Base-by-base conservation (phyloP, 352 stramenopile genomes). In the Phytophthora crassamura region DNA sequence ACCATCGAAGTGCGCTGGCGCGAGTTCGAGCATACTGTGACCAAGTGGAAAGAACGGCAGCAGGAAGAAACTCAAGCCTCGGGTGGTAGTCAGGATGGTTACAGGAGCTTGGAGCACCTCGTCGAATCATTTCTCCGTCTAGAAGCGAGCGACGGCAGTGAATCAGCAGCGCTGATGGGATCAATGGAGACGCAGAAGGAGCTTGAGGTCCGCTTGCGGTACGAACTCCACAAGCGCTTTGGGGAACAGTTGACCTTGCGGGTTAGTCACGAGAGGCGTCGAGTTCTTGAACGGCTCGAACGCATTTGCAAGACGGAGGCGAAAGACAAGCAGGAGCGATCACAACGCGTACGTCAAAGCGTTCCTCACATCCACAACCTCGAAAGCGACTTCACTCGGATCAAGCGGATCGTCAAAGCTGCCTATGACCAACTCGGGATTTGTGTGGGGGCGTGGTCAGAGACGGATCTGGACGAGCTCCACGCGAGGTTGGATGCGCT, bases 141-240 rank as follows among this genome's bases (percentile, higher is more conserved):
- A 36, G 50, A 64, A 38, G 12, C 28, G 51, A 34, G 6, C 16
- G 43, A 68, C 15, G 28, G 12, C n/a, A 25, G n/a, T 43, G 14
- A 33, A 40, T 3, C 32, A 32, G n/a, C 36, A 11, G 35, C 40
- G 25, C 8, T 50, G 9, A n/a, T 57, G 32, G 14, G 18, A 7
- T 58, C 32, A 32, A 36, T 40, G 12, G 67, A 75, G 22, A 53
- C 49, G 9, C 47, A 58, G 2, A 61, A 52, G 2, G 70, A 76
- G 20, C 22, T 75, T 7, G 69, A 84, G 46, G 38, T 49, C 3
- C 77, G 70, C 10, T 42, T 91, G 14, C 69, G 65, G 4, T 76
- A 79, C 41, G 75, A 86, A 36, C 88, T 81, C 30, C 78, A 90
- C 46, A 70, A 54, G 40, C 78, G 70, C 7, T 90, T 83, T 57